Evolutionary conservation across 805 yeast species (phyloP), one percentile per base, ranked within the genome.

Genomic region (Ogataea ganodermae): DNA sequence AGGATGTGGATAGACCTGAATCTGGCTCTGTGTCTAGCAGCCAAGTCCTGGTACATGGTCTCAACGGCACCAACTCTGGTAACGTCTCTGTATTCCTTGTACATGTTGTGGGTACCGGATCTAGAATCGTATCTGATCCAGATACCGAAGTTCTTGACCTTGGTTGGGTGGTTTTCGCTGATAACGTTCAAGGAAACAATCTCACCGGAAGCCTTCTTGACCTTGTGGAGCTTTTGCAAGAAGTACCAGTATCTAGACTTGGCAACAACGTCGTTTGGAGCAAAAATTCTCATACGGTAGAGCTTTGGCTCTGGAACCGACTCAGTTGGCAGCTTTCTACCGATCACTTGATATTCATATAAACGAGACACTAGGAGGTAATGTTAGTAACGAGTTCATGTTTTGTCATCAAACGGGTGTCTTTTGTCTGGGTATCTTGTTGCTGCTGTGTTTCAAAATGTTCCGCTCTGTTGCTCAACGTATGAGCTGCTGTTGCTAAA

Each of bases 241-340:
- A 94, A 94, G 84, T 94, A 94, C 99, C 99, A 94, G 96, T 89
- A 94, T 83, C 99, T 92, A 70, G 99, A 94, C 86, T 94, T 94
- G 74, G 99, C 99, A 75, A 94, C 95, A 75, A 94, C 98, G 68
- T 83, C 87, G 83, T 94, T 94, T 70, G 96, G 91, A 73, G 99
- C 99, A 76, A 94, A 94, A 80, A 94, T 90, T 84, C 97, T 90
- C 98, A 94, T 94, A 78, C 99, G 89, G 96, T 86, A 94, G 80
- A 94, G 89, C 86, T 92, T 94, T 78, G 99, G 99, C 81, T 91
- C 97, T 71, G 98, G 97, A 72, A 88, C 96, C 70, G 91, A 80
- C 79, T 90, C 98, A 72, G 97, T 90, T 68, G 99, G 99, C 78
- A 94, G 89, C 82, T 94, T 96, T 81, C 99, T 97, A 80, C 99